Evolutionary conservation across 148 eudicot species (phyloP).

Genomic region (Arbutus unedo): DNA sequence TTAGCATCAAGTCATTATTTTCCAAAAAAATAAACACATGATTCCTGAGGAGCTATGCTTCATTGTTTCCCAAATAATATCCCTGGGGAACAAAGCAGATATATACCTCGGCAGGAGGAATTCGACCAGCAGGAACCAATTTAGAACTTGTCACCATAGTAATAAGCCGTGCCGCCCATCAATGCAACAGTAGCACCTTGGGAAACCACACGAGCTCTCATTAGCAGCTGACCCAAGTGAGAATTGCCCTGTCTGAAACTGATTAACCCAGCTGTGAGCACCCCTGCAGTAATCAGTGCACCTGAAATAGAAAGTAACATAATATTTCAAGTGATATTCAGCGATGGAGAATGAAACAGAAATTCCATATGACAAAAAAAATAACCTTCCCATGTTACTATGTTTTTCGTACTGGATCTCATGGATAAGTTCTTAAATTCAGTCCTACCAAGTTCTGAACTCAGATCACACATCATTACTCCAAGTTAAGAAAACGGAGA

Average conservation of each 20-base stretch:
- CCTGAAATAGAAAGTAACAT: slow-evolving; percentile 34
- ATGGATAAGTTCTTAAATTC: too few relatives aligned
- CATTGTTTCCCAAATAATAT: background rate
- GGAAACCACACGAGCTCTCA: slow-evolving; percentile 89
- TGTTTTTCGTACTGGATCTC: too few relatives aligned
- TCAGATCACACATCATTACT: too few relatives aligned
- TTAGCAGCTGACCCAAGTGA: slow-evolving; percentile 72
- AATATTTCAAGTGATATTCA: background rate
- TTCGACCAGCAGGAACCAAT: background rate
- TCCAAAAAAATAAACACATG: background rate
- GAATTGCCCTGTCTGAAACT: slow-evolving; percentile 86
- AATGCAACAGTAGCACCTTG: slow-evolving; percentile 96
- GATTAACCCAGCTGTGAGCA: slow-evolving; percentile 80
- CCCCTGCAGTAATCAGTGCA: slow-evolving; percentile 83
- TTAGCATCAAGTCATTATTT: background rate
- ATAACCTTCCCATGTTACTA: background rate
- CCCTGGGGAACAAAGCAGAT: background rate
- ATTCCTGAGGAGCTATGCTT: background rate
- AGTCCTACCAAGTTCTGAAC: too few relatives aligned
- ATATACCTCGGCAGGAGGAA: background rate
- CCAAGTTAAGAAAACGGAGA: too few relatives aligned
- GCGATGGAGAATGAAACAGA: too few relatives aligned
- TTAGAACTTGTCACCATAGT: slow-evolving; percentile 64
- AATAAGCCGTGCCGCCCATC: slow-evolving; percentile 81
- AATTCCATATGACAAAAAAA: too few relatives aligned